phyloP scores from a whole-genome alignment of 495 filamentous ascomycete species.

The Neurospora sp. region DNA sequence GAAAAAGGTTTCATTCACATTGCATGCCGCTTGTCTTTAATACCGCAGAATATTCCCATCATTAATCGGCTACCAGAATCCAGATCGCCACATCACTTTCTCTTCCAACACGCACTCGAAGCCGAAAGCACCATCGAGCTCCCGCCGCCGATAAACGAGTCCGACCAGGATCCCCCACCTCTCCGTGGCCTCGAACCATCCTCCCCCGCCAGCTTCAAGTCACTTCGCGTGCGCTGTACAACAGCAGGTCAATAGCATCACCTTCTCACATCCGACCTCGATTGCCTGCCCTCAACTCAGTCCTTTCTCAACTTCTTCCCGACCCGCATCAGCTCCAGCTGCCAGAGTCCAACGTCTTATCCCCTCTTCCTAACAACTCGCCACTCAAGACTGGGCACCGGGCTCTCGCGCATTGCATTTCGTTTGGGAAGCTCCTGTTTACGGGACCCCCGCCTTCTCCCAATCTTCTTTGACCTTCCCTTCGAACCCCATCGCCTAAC shows the following conservation, averaged over 20 bases:
- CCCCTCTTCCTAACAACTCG: background rate
- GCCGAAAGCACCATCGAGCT: background rate
- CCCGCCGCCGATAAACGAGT: background rate
- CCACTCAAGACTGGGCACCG: background rate
- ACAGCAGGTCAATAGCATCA: background rate
- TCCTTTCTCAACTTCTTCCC: background rate
- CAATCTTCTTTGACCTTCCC: background rate
- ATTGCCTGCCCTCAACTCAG: background rate
- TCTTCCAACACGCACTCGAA: background rate
- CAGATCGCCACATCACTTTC: background rate
- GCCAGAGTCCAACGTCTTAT: background rate
- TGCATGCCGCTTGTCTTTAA: background rate
- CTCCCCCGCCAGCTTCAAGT: background rate
- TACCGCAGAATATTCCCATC: background rate
- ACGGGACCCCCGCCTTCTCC: background rate
- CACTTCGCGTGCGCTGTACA: background rate
- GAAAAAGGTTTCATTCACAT: background rate
- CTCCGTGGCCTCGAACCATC: background rate
- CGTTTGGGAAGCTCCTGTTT: background rate
- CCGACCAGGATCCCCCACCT: background rate
- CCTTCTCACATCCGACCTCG: background rate
- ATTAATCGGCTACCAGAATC: background rate
- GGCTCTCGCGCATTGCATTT: background rate
- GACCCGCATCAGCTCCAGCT: background rate
- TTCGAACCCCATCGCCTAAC: background rate